phyloP scores from a whole-genome alignment of 2,329 filamentous ascomycete species.

The Bisporella sp. region DNA sequence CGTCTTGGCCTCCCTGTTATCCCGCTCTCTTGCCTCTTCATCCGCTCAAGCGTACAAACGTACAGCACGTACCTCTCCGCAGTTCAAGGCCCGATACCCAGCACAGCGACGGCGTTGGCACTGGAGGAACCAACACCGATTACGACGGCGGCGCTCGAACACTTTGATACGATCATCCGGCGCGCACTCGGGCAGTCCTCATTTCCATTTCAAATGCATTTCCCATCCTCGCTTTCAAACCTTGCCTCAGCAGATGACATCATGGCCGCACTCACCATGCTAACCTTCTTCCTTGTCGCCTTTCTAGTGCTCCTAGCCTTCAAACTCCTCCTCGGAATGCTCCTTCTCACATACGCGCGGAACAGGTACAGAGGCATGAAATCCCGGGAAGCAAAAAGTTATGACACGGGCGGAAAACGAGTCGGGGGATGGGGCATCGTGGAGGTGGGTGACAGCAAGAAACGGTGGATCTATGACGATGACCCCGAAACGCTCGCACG shows the following conservation, averaged over 20 bases:
- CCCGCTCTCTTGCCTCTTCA: constrained; percentile 89
- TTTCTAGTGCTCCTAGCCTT: constrained; percentile 80
- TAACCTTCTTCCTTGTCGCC: constrained; percentile 75
- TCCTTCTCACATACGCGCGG: constrained; percentile 71
- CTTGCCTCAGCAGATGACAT: constrained; percentile 52
- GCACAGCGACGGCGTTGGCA: constrained; percentile 57
- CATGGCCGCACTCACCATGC: constrained; percentile 73
- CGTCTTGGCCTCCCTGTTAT: constrained; percentile 87
- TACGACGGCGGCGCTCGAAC: constrained; percentile 69
- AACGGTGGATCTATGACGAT: constrained; percentile 80
- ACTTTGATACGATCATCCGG: constrained; percentile 71
- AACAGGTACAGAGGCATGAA: constrained; percentile 75
- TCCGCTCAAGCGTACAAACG: constrained; percentile 88
- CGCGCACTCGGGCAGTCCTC: constrained; percentile 69
- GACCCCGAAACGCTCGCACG: constrained; percentile 63
- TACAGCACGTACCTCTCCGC: constrained; percentile 97
- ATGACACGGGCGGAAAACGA: constrained; percentile 65
- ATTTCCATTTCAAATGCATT: constrained; percentile 41
- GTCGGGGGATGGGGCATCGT: constrained; percentile 79
- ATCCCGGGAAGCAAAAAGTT: constrained; percentile 52
- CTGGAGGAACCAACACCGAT: constrained; percentile 63
- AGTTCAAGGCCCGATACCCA: constrained; percentile 65
- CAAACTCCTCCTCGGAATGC: constrained; percentile 85
- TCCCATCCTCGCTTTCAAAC: constrained; percentile 26
- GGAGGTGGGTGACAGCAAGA: constrained; percentile 82